Conservation (phyloP, 495 filamentous ascomycete genomes). For the Tricharina praecox region DNA sequence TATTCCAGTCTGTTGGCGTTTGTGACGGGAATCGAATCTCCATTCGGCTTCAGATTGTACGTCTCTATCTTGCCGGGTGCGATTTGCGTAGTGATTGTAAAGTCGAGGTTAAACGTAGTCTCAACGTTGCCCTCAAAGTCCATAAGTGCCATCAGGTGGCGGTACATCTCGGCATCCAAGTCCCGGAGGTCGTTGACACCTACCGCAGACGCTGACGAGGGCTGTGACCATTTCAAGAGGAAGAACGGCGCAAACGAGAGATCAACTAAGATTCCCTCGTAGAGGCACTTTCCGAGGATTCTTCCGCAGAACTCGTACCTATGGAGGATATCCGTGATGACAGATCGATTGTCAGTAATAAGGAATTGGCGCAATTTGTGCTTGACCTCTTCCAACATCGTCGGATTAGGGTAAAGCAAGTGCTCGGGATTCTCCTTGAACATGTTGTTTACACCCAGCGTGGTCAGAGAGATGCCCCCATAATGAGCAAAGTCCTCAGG, state of each 20-base stretch:
- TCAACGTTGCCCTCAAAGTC: conserved; percentile 74
- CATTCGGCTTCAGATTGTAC: conserved; percentile 55
- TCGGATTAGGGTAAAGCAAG: conserved; percentile 76
- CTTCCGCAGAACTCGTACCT: conserved; percentile 86
- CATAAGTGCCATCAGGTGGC: conserved; percentile 70
- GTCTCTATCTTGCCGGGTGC: conserved; percentile 44
- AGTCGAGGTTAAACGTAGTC: conserved; percentile 62
- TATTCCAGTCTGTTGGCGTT: conserved; percentile 88
- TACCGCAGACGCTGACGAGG: conserved; percentile 48
- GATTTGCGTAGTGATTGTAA: conserved; percentile 72
- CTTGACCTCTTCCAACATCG: conserved; percentile 54
- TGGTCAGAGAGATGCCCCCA: background rate
- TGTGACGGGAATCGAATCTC: conserved; percentile 63
- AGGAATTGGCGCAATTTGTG: conserved; percentile 7
- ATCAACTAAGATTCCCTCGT: conserved; percentile 92
- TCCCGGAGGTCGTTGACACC: conserved; percentile 88
- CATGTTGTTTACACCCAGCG: conserved; percentile 29
- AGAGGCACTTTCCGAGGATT: conserved; percentile 89
- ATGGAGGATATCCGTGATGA: conserved; percentile 34
- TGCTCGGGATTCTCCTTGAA: conserved; percentile 84
- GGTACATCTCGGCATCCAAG: conserved; percentile 83
- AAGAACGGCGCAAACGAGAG: conserved; percentile 92
- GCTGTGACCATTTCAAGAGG: conserved; percentile 65
- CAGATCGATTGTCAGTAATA: background rate
- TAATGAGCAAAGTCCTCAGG: background rate